Evolutionary conservation across 1,139 yeast species (phyloP), one percentile per base, ranked within the genome.

Genomic region (Meyerozyma smithsonii): DNA sequence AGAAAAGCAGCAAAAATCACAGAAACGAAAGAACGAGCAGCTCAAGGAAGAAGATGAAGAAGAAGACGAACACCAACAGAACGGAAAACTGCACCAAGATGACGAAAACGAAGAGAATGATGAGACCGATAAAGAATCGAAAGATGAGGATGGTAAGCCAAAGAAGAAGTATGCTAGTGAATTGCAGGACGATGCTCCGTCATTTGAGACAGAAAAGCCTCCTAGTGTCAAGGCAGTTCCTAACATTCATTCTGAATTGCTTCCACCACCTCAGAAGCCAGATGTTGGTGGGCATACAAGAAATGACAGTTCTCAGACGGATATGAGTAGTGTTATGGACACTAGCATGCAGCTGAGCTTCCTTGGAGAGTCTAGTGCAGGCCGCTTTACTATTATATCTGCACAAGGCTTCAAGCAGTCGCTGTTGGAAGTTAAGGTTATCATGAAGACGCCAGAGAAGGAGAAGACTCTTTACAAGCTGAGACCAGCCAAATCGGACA

Each of bases 391-490:
- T 4, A 59, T 83, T 38, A 55, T 77, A 19, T 62, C 72, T 2
- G 71, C 73, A 2, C 39, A 46, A 6, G 77, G 76, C 3, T 58
- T 62, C 37, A 41, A 56, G 7, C 46, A 55, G 7, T 54, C 59
- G 25, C 42, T 52, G 5, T 54, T 80, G 36, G 79, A 72, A 43
- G 70, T 83, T 28, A 80, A 70, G 52, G 78, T 77, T 3, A 54
- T 70, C 1, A 58, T 84, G 50, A 68, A 74, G 38, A 72, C 81
- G 12, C 57, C 72, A 4, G 69, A 74, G 6, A 79, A 73, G 48
- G 66, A 71, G 40, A 84, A 78, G 54, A 83, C 74, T 38, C 52
- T 90, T 33, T 74, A 72, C 65, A 84, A 79, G 59, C 82, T 96
- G 3, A 79, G 83, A 61, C 57, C 72, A 17, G 56, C 69, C 41